Evolutionary conservation across 768 basidiomycete genomes (phyloP).

Genomic region (Naganishia antarctica): DNA sequence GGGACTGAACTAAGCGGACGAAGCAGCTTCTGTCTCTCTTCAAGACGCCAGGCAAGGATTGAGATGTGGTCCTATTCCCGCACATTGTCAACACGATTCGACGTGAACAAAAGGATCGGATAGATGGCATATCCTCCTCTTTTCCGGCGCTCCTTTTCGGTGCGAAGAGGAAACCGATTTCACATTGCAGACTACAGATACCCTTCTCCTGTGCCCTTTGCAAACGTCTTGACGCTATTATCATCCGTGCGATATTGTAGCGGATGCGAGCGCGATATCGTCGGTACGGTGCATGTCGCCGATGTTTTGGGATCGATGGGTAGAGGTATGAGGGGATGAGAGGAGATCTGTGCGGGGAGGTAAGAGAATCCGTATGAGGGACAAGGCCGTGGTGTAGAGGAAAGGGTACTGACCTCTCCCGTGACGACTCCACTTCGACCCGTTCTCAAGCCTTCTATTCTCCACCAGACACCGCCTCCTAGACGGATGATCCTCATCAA

Average conservation of each 20-base stretch:
- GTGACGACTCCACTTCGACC: conserved; percentile 46
- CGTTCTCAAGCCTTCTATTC: conserved; percentile 36
- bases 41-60: too few relatives aligned
- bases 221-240: conserved; percentile 41
- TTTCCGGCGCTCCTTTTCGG: too few relatives aligned
- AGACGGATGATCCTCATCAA: conserved; percentile 35
- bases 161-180: too few relatives aligned
- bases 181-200: conserved; percentile 38
- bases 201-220: conserved; percentile 46
- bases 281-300: conserved; percentile 15
- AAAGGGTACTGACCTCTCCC: conserved; percentile 41
- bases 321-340: conserved; percentile 30
- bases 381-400: neutral
- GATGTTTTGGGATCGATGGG: neutral
- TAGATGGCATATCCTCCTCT: too few relatives aligned
- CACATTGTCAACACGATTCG: too few relatives aligned
- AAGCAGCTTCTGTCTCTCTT: too few relatives aligned
- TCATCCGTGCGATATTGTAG: conserved; percentile 44
- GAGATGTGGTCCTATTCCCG: too few relatives aligned
- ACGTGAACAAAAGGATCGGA: too few relatives aligned
- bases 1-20: too few relatives aligned
- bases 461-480: conserved; percentile 39
- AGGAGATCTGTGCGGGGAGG: conserved; percentile 34
- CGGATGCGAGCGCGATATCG: conserved; percentile 33
- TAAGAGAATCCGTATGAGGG: neutral